Evolutionary conservation across 1,139 yeast species (phyloP).

Genomic region (Sugiyamaella japonica): DNA sequence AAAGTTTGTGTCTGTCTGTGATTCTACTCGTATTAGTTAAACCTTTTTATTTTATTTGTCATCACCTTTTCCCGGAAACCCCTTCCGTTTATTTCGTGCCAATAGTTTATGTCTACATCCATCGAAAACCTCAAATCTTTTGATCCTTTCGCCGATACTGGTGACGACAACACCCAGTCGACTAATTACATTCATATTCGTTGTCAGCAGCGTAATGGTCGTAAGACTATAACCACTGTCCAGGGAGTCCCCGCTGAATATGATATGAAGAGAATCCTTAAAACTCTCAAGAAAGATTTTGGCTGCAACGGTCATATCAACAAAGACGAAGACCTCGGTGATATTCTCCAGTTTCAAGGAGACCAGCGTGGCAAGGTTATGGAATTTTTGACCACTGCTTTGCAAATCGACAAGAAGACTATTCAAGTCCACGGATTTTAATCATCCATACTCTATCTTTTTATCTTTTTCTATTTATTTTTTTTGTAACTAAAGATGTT

Average conservation of each 20-base stretch:
- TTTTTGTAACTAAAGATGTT: slow-evolving; percentile 6
- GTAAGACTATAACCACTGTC: slow-evolving; percentile 97
- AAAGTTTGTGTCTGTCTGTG: no score
- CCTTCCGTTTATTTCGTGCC: slow-evolving; percentile 8
- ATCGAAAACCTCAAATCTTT: slow-evolving; percentile 96
- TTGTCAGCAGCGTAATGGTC: slow-evolving; percentile 99
- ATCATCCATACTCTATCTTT: slow-evolving; percentile 21
- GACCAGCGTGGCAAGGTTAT: slow-evolving; percentile 97
- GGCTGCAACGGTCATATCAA: slow-evolving; percentile 99
- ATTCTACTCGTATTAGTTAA: no score
- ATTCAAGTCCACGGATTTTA: slow-evolving; percentile 98
- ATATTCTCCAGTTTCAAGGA: slow-evolving; percentile 97
- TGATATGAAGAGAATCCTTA: slow-evolving; percentile 89
- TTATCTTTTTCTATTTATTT: slow-evolving; percentile 12
- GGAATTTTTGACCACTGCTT: slow-evolving; percentile 86
- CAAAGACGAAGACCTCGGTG: slow-evolving; percentile 94
- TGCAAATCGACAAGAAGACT: slow-evolving; percentile 91
- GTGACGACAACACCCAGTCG: slow-evolving; percentile 97
- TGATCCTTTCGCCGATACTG: slow-evolving; percentile 99
- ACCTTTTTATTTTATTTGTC: background rate
- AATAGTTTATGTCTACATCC: slow-evolving; percentile 54
- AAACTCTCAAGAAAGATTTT: slow-evolving; percentile 94
- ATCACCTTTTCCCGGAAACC: slow-evolving; percentile 6
- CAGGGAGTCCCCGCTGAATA: slow-evolving; percentile 96
- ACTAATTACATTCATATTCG: slow-evolving; percentile 96